These are phyloP conservation scores for Vachellia collinsii DNA, from an alignment of 306 rosid species.

Conservation along the genomic window DNA sequence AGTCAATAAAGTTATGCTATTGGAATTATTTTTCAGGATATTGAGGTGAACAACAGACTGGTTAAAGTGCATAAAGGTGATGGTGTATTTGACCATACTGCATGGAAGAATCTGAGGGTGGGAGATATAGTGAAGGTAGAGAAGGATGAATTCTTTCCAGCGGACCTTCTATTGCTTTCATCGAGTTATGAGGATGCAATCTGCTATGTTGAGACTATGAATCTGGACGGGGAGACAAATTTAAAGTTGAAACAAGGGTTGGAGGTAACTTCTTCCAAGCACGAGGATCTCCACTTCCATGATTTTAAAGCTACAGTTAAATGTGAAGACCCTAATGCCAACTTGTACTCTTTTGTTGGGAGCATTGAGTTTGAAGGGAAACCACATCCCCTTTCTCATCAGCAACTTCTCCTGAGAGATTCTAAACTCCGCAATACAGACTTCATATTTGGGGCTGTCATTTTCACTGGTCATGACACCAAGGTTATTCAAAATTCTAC, in stretches of 20 bases:
- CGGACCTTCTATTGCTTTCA: constrained; percentile 86
- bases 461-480: constrained; percentile 89
- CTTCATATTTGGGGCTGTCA: constrained; percentile 72
- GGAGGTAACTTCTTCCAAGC: constrained; percentile 71
- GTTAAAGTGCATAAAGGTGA: constrained; percentile 64
- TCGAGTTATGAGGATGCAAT: constrained; percentile 88
- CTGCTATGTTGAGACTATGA: constrained; percentile 98
- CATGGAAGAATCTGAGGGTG: constrained; percentile 87
- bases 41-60: constrained; percentile 77
- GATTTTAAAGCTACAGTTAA: constrained; percentile 68
- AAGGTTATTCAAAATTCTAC: constrained; percentile 95
- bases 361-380: constrained; percentile 67
- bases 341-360: constrained; percentile 85
- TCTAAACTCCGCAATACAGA: constrained; percentile 96
- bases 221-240: constrained; percentile 97
- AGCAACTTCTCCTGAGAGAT: constrained; percentile 91
- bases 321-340: constrained; percentile 96
- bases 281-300: constrained; percentile 52
- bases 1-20: constrained; percentile 28
- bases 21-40: constrained; percentile 60
- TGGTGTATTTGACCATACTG: constrained; percentile 64
- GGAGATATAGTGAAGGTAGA: constrained; percentile 83
- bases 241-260: constrained; percentile 83
- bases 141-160: constrained; percentile 92
- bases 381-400: constrained; percentile 72